Conservation (phyloP, 345 rosid genomes). For the Populus nigra region DNA sequence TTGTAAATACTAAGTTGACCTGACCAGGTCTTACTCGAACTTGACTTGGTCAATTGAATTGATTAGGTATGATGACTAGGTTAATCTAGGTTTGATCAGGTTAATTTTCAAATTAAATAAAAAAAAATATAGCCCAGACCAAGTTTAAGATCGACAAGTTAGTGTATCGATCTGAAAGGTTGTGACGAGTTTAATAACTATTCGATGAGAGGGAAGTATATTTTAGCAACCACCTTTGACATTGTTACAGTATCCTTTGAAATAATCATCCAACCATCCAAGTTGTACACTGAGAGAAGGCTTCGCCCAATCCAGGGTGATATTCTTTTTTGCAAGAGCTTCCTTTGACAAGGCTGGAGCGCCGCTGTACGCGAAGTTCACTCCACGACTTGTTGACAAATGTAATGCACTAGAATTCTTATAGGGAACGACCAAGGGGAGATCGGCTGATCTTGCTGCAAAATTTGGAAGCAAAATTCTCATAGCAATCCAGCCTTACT, state of each 20-base stretch:
- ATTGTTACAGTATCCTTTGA: background rate
- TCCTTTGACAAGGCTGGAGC: background rate
- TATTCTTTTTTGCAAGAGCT: background rate
- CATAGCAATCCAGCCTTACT: background rate
- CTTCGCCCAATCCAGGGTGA: background rate
- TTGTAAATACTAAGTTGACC: no score
- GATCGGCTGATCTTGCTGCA: slow-evolving; percentile 13
- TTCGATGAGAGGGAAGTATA: no score
- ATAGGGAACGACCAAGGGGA: background rate
- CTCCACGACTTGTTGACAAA: background rate
- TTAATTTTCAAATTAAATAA: no score
- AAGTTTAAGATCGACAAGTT: no score
- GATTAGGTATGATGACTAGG: no score
- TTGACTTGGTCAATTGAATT: no score
- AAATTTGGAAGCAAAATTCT: background rate
- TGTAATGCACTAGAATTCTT: background rate
- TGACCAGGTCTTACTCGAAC: no score
- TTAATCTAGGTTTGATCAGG: no score
- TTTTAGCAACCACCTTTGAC: background rate
- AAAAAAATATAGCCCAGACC: no score
- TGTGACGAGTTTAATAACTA: no score
- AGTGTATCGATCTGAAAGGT: rapidly evolving
- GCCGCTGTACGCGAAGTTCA: slow-evolving; percentile 7
- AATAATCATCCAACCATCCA: background rate
- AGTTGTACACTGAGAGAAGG: background rate